These are phyloP conservation scores for Nakaseomyces sp. DNA, from an alignment of 1,139 yeast genomes.

Conservation along the genomic window DNA sequence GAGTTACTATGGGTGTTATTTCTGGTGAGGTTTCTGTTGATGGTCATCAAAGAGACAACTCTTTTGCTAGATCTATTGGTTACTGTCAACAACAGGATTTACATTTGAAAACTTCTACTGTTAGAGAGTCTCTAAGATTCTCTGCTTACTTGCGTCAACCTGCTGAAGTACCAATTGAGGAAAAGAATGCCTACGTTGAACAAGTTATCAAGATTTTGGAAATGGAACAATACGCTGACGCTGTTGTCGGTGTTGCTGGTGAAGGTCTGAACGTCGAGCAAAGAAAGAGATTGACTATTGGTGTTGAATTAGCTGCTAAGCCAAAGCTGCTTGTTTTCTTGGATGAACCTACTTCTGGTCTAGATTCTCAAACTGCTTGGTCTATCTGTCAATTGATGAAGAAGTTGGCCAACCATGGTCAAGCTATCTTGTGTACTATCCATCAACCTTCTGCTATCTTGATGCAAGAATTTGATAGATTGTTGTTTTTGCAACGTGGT, in stretches of 20 bases:
- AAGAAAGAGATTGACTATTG: slow-evolving; percentile 52
- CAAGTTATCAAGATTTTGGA: slow-evolving; percentile 42
- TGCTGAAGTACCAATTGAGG: slow-evolving; percentile 38
- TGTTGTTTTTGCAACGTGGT: slow-evolving; percentile 60
- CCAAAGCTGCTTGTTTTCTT: slow-evolving; percentile 42
- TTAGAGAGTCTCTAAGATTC: slow-evolving; percentile 46
- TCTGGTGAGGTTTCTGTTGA: slow-evolving; percentile 53
- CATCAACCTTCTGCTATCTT: slow-evolving; percentile 68
- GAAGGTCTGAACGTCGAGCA: slow-evolving; percentile 54
- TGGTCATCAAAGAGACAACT: slow-evolving; percentile 40
- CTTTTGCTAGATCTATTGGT: slow-evolving; percentile 50
- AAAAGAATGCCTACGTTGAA: slow-evolving; percentile 44
- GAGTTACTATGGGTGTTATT: slow-evolving; percentile 45
- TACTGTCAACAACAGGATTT: slow-evolving; percentile 57
- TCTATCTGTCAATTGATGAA: slow-evolving; percentile 40
- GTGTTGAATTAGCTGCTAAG: slow-evolving; percentile 45
- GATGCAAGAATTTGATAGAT: slow-evolving; percentile 66
- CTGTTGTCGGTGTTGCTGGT: slow-evolving; percentile 47
- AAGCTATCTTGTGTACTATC: slow-evolving; percentile 48
- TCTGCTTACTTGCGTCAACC: slow-evolving; percentile 50
- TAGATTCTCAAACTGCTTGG: slow-evolving; percentile 51
- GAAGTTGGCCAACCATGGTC: slow-evolving; percentile 43
- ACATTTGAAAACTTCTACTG: slow-evolving; percentile 46
- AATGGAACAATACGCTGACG: slow-evolving; percentile 48
- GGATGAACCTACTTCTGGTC: slow-evolving; percentile 48